Base-by-base conservation (phyloP, 805 yeast species). In the Cyberlindnera lachancei region DNA sequence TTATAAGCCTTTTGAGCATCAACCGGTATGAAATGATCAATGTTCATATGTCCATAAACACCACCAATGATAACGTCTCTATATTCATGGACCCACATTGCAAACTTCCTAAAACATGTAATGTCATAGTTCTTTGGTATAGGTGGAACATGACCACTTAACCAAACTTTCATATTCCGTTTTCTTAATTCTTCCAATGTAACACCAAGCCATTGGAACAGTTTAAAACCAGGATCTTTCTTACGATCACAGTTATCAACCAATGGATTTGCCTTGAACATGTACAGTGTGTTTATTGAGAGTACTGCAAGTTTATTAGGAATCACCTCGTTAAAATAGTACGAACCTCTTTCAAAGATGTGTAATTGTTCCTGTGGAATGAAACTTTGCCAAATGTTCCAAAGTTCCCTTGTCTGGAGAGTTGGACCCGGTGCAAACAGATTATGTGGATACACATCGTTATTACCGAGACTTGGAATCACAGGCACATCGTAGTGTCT, bases 391-490 rank as follows among this genome's bases (percentile, higher is more conserved):
- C 95, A 85, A 31, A 84, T 75, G 38, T 68, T 69, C 58, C 64
- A 79, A 55, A 83, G 57, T 54, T 82, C 88, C 48, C 92, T 63
- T 0, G 94, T 85, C 53, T 84, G 94, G 38, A 81, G 58, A n/a
- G 94, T 82, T 12, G 95, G 95, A 0, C 95, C 95, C 1, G 86
- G 74, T 1, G 90, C 73, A 55, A 83, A 81, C 52, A 85, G 60
- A 50, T 85, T 85, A 58, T 85, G 95, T 1, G 95, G 95, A 53
- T 75, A 85, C 4, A 85, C 94, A 53, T 86, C 95, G 50, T 85
- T 85, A 52, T 85, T 85, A 3, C 95, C 95, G 25, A 85, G 54
- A 33, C 81, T 68, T 22, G 95, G 94, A 19, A 85, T 60, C 10
- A 82, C 63, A 23, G 61, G 59, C 5, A 67, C 70, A 25, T 60